Evolutionary conservation across 2,329 filamentous ascomycete genomes (phyloP).

Genomic region (Metarhizium robertsii): DNA sequence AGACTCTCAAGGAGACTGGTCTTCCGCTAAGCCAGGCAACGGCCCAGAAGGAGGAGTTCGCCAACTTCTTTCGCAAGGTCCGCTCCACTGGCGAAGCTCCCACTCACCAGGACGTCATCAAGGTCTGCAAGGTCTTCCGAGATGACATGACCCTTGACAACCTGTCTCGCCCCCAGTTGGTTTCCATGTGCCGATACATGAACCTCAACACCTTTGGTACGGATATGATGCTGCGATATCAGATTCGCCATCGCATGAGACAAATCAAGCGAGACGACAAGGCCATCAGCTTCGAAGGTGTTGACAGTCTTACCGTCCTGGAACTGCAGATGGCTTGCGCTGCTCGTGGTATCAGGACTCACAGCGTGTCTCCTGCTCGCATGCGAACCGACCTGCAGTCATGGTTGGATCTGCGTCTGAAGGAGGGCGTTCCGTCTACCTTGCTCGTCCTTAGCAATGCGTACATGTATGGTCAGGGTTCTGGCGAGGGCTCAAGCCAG

Average conservation of each 20-base stretch:
- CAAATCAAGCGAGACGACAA: slow-evolving; percentile 98
- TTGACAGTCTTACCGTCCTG: slow-evolving; percentile 84
- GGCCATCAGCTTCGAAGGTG: slow-evolving; percentile 87
- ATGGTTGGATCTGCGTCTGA: slow-evolving; percentile 89
- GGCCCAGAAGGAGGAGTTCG: slow-evolving; percentile 86
- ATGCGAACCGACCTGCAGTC: slow-evolving; percentile 84
- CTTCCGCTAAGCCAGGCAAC: slow-evolving; percentile 76
- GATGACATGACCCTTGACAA: slow-evolving; percentile 97
- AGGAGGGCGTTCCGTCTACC: slow-evolving; percentile 92
- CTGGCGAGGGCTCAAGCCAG: slow-evolving; percentile 80
- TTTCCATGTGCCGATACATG: slow-evolving; percentile 98
- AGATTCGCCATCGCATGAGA: slow-evolving; percentile 93
- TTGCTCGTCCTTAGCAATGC: slow-evolving; percentile 93
- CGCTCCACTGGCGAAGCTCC: slow-evolving; percentile 84
- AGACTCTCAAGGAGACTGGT: slow-evolving; percentile 87
- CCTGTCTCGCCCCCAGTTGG: slow-evolving; percentile 85
- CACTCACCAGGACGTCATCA: slow-evolving; percentile 85
- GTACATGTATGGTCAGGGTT: slow-evolving; percentile 89
- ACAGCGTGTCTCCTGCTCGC: slow-evolving; percentile 80
- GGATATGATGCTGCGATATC: slow-evolving; percentile 95
- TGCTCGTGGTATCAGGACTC: slow-evolving; percentile 83
- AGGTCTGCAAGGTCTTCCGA: slow-evolving; percentile 98
- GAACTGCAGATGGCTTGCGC: slow-evolving; percentile 91
- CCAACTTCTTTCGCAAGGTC: slow-evolving; percentile 95
- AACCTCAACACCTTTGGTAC: slow-evolving; percentile 96